Evolutionary conservation across 164 flowering plant species (phyloP).

Genomic region (Echeveria elegans): DNA sequence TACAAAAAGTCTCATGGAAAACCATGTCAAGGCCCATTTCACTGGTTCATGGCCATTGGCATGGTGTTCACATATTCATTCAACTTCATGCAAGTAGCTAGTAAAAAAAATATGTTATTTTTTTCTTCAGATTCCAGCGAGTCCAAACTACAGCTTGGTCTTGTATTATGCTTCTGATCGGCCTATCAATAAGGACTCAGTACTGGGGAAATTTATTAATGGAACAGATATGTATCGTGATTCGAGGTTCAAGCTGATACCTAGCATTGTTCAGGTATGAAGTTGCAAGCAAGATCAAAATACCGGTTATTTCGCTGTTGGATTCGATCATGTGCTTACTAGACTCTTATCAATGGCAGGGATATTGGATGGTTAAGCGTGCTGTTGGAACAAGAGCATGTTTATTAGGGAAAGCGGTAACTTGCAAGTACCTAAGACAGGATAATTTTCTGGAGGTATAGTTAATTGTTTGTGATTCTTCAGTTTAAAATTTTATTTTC

Average conservation of each 20-base stretch:
- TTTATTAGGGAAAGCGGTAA: constrained; percentile 84
- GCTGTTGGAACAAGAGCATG: constrained; percentile 98
- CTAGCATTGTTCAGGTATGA: constrained; percentile 79
- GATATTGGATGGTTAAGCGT: constrained; percentile 98
- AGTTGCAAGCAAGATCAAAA: not conserved
- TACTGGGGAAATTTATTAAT: constrained; percentile 67
- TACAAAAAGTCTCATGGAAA: not conserved
- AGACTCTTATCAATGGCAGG: constrained; percentile 32
- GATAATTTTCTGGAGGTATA: constrained; percentile 88
- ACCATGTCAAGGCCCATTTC: not conserved
- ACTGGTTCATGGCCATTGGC: not conserved
- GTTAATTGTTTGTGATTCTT: not conserved
- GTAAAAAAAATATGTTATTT: constrained; percentile 2
- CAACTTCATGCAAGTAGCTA: not conserved
- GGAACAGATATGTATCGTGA: constrained; percentile 81
- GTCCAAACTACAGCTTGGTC: constrained; percentile 85
- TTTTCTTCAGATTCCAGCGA: constrained; percentile 70
- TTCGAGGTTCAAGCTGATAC: constrained; percentile 85
- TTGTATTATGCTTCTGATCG: constrained; percentile 79
- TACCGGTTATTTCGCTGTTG: not conserved
- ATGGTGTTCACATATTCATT: not conserved
- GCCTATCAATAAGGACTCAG: constrained; percentile 59
- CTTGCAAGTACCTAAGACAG: constrained; percentile 79
- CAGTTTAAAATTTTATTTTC: no score
- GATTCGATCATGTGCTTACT: constrained; percentile 3